Percentiles rank a stretch among this genome's conserved stretches.
phyloP scores from a whole-genome alignment of 208 protist species.

The Crithidia thermophila region DNA sequence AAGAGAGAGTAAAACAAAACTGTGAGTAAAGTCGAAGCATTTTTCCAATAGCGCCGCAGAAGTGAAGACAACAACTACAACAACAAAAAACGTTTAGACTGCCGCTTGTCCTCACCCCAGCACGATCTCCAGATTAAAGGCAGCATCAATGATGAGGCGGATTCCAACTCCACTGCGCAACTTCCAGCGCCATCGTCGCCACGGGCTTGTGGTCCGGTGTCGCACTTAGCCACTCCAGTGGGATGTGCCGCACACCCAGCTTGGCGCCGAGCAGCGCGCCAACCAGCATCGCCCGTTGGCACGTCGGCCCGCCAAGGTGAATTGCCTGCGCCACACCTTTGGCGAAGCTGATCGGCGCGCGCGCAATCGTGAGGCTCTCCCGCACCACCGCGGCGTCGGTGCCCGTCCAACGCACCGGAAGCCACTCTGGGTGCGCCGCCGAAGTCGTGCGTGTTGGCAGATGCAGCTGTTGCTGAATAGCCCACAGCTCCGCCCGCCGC shows the following conservation, averaged over 20 bases:
- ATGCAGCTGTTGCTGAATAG: neutral
- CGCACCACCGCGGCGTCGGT: conserved; percentile 49
- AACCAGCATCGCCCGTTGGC: conserved; percentile 79
- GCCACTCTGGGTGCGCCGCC: conserved; percentile 2
- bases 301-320: conserved; percentile 40
- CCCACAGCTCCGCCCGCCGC: neutral
- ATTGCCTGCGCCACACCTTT: conserved; percentile 65
- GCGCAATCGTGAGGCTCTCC: conserved; percentile 65
- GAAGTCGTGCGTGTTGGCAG: neutral
- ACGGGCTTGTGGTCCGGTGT: conserved; percentile 65
- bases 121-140: neutral
- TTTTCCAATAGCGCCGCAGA: neutral
- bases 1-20: too few species aligned
- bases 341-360: conserved; percentile 42
- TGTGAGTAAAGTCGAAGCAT: too few species aligned
- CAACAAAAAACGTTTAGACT: neutral
- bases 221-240: conserved; percentile 74
- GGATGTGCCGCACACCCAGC: conserved; percentile 68
- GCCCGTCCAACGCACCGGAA: conserved; percentile 32
- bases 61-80: neutral
- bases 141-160: conserved; percentile 53
- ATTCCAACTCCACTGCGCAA: conserved; percentile 90
- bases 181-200: conserved; percentile 67
- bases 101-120: neutral
- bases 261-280: conserved; percentile 78